Percentiles rank a stretch among this genome's conserved stretches.
Conservation (phyloP, 2,329 filamentous ascomycete species). For the Pseudocercospora ulei region DNA sequence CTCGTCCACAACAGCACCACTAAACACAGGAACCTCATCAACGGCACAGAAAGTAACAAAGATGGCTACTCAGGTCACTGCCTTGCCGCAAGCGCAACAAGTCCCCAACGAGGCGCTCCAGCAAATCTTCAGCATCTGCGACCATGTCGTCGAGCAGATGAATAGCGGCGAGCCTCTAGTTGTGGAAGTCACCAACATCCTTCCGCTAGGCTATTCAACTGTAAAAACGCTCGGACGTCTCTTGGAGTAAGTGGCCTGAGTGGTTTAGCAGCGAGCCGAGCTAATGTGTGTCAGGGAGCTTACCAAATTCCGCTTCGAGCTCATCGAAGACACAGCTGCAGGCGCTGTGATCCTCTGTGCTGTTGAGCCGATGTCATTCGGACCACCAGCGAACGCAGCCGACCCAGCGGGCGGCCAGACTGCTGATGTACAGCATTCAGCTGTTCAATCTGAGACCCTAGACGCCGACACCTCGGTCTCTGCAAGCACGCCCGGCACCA, state of each 20-base stretch:
- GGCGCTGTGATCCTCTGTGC: conserved; percentile 9
- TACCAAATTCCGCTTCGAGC: conserved; percentile 7
- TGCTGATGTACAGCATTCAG: conserved; percentile 7
- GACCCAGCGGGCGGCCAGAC: conserved; percentile 9
- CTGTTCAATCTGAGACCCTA: conserved; percentile 5
- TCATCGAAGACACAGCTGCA: conserved; percentile 4
- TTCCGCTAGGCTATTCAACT: conserved; percentile 8
- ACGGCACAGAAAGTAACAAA: conserved; percentile 13
- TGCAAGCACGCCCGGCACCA: conserved; percentile 8
- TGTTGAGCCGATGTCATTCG: conserved; percentile 10
- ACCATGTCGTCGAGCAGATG: conserved; percentile 10
- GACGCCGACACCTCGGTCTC: conserved; percentile 4
- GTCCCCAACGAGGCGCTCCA: conserved; percentile 10
- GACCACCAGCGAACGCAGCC: conserved; percentile 9
- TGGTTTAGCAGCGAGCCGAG: background rate
- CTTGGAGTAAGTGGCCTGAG: background rate
- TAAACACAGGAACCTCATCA: conserved; percentile 5
- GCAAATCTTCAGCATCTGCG: conserved; percentile 15
- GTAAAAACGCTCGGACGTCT: conserved; percentile 8
- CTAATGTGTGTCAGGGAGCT: background rate
- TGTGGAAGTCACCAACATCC: conserved; percentile 8
- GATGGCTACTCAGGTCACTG: conserved; percentile 18
- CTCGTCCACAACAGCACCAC: background rate
- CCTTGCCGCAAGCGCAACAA: conserved; percentile 9
- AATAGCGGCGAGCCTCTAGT: conserved; percentile 3